Base-by-base conservation (phyloP, 352 stramenopile genomes). In the Phytophthora cryptogea region DNA sequence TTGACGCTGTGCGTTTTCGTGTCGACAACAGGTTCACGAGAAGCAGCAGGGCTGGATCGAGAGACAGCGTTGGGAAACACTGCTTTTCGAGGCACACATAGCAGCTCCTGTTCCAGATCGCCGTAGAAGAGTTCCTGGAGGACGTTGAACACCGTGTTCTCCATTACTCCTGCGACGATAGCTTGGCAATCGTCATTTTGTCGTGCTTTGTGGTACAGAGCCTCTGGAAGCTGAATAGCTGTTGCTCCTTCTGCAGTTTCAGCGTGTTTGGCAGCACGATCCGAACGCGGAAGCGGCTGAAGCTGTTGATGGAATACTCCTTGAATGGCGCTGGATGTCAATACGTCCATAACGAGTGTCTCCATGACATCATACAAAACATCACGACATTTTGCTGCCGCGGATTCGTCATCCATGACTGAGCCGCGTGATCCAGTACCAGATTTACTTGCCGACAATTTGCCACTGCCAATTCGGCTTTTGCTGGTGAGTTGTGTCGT, bases 141-240 rank as follows among this genome's bases (percentile, higher is more conserved):
- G 39, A 92, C 72, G 63, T 93, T 92, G 50, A 83, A 73, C 37
- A 92, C 77, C 1, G 86, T 90, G 63, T 94, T 94, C 43, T 94
- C 86, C 45, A 92, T 68, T 32, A 94, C 66, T 31, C 32, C 74
- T 0, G 69, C 27, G 8, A 88, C 54, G 57, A 93, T 91, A 10
- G 73, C 61, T 23, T 86, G 80, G 32, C 84, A 92, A 51, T 92
- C 81, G 16, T 86, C 71, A 43, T 78, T 76, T 44, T 77, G 63
- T 3, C 80, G 65, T 2, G 72, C 73, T 23, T 59, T 50, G 0
- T 59, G 63, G 36, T 68, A 73, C 36, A 74, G 45, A 23, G 46
- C 16, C 33, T 54, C 59, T 5, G 48, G 36, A 1, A 35, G 37
- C n/a, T 55, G 49, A 27, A 30, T 53, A 8, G 47, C 30, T 32